Evolutionary conservation across 2,329 filamentous ascomycete genomes (phyloP).

Genomic region (Chaetomiaceae sp.): DNA sequence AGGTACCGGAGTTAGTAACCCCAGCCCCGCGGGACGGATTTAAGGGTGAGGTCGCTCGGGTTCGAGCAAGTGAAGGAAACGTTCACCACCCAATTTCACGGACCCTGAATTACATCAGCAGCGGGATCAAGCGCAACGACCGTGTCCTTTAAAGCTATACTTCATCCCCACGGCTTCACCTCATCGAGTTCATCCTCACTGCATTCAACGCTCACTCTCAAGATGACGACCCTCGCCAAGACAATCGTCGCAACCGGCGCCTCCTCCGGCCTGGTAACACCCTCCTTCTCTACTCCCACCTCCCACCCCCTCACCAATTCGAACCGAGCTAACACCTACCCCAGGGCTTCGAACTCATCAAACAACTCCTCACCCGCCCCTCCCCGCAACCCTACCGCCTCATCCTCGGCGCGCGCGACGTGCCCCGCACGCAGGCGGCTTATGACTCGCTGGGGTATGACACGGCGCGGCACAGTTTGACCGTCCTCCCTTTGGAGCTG

Average conservation of each 20-base stretch:
- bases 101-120: no score
- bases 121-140: no score
- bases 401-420: constrained; percentile 48
- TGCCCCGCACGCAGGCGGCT: constrained; percentile 37
- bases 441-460: constrained; percentile 42
- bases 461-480: constrained; percentile 36
- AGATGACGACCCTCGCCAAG: constrained; percentile 33
- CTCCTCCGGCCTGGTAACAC: constrained; percentile 44
- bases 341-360: constrained; percentile 50
- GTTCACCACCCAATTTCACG: no score
- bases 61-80: no score
- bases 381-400: constrained; percentile 42
- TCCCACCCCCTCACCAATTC: background rate
- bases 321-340: background rate
- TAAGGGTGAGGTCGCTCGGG: background rate
- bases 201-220: background rate
- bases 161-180: no score
- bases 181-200: no score
- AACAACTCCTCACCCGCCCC: constrained; percentile 43
- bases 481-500: constrained; percentile 47
- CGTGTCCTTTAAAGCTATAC: no score
- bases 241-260: constrained; percentile 48
- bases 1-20: background rate
- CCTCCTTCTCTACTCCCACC: background rate
- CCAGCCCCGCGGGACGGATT: background rate